Evolutionary conservation across 2,329 filamentous ascomycete genomes (phyloP).

Genomic region (Thielaviopsis ethacetica): DNA sequence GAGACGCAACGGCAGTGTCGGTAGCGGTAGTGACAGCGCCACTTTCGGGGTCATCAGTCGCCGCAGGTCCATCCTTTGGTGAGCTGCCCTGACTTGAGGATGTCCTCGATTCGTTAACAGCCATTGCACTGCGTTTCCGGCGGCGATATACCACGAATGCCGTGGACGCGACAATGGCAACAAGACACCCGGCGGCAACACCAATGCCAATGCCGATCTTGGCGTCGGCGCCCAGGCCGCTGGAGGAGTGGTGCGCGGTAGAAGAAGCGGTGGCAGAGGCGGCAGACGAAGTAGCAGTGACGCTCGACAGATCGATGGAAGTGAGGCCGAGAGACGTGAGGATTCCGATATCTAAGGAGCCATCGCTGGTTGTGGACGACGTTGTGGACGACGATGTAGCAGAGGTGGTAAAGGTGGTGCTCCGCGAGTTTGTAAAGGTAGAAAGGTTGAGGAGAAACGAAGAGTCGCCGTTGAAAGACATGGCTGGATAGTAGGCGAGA

Average conservation of each 20-base stretch:
- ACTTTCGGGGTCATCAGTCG: not conserved
- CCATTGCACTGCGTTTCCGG: not conserved
- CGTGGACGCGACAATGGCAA: not conserved
- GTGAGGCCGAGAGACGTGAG: too few relatives aligned
- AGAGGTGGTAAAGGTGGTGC: not conserved
- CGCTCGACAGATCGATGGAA: too few relatives aligned
- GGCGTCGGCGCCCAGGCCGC: not conserved
- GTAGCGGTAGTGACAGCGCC: not conserved
- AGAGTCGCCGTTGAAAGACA: not conserved
- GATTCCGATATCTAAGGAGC: not conserved
- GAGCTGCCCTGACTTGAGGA: not conserved
- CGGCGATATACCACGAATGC: not conserved
- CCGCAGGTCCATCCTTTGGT: not conserved
- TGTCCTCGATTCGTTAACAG: not conserved
- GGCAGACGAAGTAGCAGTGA: not conserved
- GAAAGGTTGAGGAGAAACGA: not conserved
- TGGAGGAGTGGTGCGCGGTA: not conserved
- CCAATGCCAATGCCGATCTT: conserved; percentile 3
- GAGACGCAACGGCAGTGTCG: not conserved
- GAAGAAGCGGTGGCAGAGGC: not conserved
- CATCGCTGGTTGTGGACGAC: not conserved
- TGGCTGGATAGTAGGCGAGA: not conserved
- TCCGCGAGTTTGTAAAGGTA: not conserved
- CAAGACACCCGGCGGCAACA: not conserved
- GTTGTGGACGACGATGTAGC: too few relatives aligned